A percentile compares a stretch with the other conserved stretches of the same genome.
phyloP scores from a whole-genome alignment of 495 filamentous ascomycete species.

The Amphirosellinia nigrospora region DNA sequence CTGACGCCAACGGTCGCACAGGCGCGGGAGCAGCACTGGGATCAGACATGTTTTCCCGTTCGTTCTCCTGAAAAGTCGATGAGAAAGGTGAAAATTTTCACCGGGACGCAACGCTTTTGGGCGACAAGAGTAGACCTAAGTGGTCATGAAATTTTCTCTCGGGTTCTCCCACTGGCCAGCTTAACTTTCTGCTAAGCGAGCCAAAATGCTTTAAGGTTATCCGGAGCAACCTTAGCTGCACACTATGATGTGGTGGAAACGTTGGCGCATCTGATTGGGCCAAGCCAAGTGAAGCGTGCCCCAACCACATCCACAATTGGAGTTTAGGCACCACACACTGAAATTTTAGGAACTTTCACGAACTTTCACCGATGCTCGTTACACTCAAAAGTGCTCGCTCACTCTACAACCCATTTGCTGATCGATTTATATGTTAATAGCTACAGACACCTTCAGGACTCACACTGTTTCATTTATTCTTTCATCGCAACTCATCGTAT shows the following conservation, averaged over 20 bases:
- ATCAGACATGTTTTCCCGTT: slow-evolving; percentile 8
- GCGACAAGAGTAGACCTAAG: slow-evolving; percentile 4
- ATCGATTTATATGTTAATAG: not conserved
- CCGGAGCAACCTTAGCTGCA: not conserved
- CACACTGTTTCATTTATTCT: not conserved
- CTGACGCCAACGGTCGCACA: not conserved
- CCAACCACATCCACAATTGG: slow-evolving; percentile 14
- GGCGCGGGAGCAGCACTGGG: slow-evolving; percentile 13
- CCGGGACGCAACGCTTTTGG: slow-evolving; percentile 1
- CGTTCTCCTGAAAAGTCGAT: not conserved
- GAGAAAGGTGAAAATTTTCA: not conserved
- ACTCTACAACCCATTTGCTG: not conserved
- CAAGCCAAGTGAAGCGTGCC: not conserved
- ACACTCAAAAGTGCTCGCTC: not conserved
- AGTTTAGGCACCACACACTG: not conserved
- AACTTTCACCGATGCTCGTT: not conserved
- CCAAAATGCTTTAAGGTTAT: slow-evolving; percentile 2
- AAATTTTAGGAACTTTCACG: slow-evolving; percentile 5
- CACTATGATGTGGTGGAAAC: slow-evolving; percentile 9
- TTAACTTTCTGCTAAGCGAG: slow-evolving; percentile 18
- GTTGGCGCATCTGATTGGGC: slow-evolving; percentile 21
- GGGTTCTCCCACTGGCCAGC: not conserved
- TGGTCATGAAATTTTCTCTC: slow-evolving; percentile 26
- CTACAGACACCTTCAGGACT: not conserved
- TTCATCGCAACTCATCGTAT: not conserved